Conservation (phyloP, 148 eudicot genomes). For the Arctostaphylos glauca region DNA sequence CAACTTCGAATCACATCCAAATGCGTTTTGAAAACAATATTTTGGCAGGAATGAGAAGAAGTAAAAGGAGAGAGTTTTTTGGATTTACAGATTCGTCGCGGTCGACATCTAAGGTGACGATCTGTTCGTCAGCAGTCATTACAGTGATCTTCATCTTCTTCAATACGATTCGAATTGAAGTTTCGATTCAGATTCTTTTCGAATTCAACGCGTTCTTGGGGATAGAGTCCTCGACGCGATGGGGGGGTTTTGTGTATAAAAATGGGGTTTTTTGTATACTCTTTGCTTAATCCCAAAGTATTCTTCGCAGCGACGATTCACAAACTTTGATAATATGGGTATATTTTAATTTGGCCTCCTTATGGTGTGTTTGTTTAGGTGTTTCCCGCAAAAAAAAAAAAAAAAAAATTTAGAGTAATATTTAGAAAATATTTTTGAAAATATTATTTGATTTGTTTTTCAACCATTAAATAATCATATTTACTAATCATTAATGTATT, state of each 20-base stretch:
- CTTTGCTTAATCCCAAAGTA: constrained; percentile 4
- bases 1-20: neutral
- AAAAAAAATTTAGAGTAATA: no score
- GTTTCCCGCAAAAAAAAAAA: no score
- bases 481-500: no score
- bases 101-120: constrained; percentile 75
- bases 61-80: neutral
- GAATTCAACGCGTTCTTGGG: neutral
- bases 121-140: constrained; percentile 76
- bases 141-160: constrained; percentile 81
- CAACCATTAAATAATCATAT: no score
- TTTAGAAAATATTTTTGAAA: no score
- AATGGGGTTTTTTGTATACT: no score
- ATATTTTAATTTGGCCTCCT: no score
- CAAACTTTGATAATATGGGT: no score
- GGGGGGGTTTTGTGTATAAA: neutral
- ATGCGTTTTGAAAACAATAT: neutral
- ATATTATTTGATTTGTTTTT: no score
- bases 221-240: neutral
- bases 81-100: constrained; percentile 71
- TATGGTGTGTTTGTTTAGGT: no score
- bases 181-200: constrained; percentile 2
- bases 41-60: neutral
- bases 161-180: constrained; percentile 4
- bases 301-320: neutral